Conservation (phyloP, 352 stramenopile species). For the Globisporangium splendens region DNA sequence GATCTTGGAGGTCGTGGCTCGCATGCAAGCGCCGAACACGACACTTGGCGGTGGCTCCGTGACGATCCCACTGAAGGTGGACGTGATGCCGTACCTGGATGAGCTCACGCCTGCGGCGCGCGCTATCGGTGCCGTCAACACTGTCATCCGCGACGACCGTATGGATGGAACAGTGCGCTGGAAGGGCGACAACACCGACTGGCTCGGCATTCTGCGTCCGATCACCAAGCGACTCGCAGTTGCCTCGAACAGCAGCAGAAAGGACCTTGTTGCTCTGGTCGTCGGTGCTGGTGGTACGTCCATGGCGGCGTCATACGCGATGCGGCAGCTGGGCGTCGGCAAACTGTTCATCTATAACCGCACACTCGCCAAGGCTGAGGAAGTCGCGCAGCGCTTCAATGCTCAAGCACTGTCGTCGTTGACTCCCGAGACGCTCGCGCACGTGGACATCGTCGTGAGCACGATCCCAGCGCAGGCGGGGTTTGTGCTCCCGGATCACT, state of each 20-base stretch:
- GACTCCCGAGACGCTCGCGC: conserved; percentile 36
- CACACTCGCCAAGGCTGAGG: conserved; percentile 90
- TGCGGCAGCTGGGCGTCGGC: conserved; percentile 77
- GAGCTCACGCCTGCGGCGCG: conserved; percentile 90
- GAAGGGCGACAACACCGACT: conserved; percentile 98
- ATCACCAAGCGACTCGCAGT: conserved; percentile 63
- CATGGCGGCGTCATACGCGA: conserved; percentile 93
- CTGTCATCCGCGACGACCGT: conserved; percentile 82
- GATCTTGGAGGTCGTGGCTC: conserved; percentile 36
- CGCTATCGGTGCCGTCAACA: conserved; percentile 99
- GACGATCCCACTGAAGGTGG: conserved; percentile 97
- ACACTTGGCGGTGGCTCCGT: conserved; percentile 95
- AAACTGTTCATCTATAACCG: conserved; percentile 95
- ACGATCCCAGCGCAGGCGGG: conserved; percentile 92
- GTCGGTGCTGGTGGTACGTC: conserved; percentile 94
- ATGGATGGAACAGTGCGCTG: conserved; percentile 36
- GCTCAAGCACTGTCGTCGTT: conserved; percentile 63
- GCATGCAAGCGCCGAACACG: conserved; percentile 29
- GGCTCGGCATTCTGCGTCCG: conserved; percentile 95
- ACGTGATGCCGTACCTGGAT: conserved; percentile 93
- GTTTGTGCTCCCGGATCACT: conserved; percentile 74
- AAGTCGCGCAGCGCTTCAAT: conserved; percentile 87
- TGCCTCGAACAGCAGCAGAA: not conserved
- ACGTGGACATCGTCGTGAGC: conserved; percentile 92
- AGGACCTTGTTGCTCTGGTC: conserved; percentile 59